Percentiles rank a stretch among this genome's conserved stretches.
Conservation (phyloP, 148 eudicot species). For the Rhododendron mucronatum region DNA sequence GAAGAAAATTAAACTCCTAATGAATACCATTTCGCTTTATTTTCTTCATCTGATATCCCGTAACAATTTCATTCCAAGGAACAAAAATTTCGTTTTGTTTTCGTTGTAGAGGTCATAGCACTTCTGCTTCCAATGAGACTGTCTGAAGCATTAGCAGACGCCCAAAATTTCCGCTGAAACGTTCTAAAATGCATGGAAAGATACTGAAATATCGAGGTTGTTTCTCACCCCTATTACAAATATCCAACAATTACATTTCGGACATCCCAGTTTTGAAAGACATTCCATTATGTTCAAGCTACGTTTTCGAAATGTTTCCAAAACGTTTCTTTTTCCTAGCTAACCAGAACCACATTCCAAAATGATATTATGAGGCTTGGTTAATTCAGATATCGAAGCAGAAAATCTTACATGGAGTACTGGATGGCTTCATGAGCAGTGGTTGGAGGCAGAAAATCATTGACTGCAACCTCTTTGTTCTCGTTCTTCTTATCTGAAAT, state of each 20-base stretch:
- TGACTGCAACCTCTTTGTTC: slow-evolving; percentile 59
- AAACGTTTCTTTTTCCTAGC: background rate
- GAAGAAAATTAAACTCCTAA: background rate
- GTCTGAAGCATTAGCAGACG: background rate
- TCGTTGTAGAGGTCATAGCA: background rate
- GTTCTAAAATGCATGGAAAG: background rate
- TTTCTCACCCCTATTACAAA: background rate
- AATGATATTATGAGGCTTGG: background rate
- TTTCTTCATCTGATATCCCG: no score
- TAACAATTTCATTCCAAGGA: background rate
- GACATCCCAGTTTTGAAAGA: background rate
- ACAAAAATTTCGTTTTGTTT: background rate
- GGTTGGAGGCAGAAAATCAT: slow-evolving; percentile 49
- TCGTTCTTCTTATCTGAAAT: slow-evolving; percentile 61
- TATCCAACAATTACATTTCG: background rate
- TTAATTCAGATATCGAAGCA: background rate
- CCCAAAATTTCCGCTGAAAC: background rate
- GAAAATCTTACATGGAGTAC: slow-evolving; percentile 56
- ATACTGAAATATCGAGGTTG: background rate
- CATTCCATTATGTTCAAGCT: background rate
- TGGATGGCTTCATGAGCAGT: slow-evolving; percentile 58
- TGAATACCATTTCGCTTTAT: background rate
- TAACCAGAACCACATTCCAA: background rate
- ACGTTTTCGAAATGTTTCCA: background rate
- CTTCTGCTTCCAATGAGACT: background rate